phyloP scores from a whole-genome alignment of 768 basidiomycete genomes.

The Tephrocybe sp. region DNA sequence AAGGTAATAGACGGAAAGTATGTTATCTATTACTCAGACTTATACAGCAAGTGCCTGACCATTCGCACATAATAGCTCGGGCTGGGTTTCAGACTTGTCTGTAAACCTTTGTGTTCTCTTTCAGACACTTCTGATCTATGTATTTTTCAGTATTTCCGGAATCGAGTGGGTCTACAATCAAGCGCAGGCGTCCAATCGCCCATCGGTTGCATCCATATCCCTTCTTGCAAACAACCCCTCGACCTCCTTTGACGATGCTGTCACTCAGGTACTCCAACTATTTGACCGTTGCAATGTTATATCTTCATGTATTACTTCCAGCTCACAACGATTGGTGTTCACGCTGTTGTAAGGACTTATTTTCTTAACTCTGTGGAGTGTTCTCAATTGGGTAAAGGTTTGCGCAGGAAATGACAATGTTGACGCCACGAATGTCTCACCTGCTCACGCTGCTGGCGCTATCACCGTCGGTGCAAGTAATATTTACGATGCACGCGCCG shows the following conservation, averaged over 20 bases:
- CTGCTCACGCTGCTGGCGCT: slow-evolving; percentile 8
- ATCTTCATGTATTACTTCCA: background rate
- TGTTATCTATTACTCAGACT: background rate
- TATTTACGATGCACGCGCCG: slow-evolving; percentile 28
- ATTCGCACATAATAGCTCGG: background rate
- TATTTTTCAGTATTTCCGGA: slow-evolving; percentile 6
- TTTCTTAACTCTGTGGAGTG: background rate
- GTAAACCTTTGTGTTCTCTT: background rate
- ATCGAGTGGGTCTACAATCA: background rate
- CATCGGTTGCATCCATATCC: slow-evolving; percentile 4
- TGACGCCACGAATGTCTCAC: slow-evolving; percentile 2
- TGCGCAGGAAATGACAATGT: slow-evolving; percentile 11
- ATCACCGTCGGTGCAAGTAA: slow-evolving; percentile 18
- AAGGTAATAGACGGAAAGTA: slow-evolving; percentile 8
- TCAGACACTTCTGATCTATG: background rate
- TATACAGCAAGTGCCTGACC: background rate
- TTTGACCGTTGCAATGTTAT: no score
- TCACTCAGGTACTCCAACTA: background rate
- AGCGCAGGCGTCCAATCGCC: background rate
- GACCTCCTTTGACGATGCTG: background rate
- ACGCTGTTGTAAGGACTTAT: background rate
- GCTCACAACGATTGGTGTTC: slow-evolving; percentile 3
- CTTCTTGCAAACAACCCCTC: background rate
- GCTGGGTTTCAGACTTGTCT: slow-evolving; percentile 1
- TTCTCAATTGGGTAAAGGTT: slow-evolving; percentile 2